phyloP scores from a whole-genome alignment of 352 stramenopile species.

The Phytophthora pistaciae region DNA sequence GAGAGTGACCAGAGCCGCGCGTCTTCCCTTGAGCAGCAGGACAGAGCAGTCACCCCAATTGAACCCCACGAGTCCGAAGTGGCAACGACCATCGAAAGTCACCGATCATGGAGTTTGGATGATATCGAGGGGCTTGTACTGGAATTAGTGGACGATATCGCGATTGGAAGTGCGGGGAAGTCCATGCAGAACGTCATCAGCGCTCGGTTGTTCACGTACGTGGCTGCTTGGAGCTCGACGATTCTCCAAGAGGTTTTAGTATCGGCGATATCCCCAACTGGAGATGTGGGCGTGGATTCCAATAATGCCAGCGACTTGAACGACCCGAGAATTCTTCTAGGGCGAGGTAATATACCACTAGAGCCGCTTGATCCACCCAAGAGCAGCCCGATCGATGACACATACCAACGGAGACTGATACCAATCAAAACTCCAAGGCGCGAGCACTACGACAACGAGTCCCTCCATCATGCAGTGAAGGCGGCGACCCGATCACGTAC shows the following conservation, averaged over 20 bases:
- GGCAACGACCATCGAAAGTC: background rate
- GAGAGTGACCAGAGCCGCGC: background rate
- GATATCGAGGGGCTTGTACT: conserved; percentile 41
- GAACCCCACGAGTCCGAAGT: background rate
- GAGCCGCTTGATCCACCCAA: conserved; percentile 22
- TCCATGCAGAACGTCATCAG: conserved; percentile 41
- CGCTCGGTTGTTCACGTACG: conserved; percentile 36
- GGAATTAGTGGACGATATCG: conserved; percentile 36
- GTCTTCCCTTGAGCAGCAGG: background rate
- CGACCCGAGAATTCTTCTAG: conserved; percentile 14
- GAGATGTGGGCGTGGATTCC: conserved; percentile 24
- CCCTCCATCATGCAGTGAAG: conserved; percentile 21
- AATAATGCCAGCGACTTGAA: conserved; percentile 5
- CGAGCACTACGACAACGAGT: conserved; percentile 25
- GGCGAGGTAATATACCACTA: conserved; percentile 7
- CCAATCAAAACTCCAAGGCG: conserved; percentile 20
- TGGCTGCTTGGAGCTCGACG: conserved; percentile 18
- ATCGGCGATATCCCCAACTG: conserved; percentile 33
- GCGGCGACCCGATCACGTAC: conserved; percentile 18
- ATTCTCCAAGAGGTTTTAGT: conserved; percentile 34
- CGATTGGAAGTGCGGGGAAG: conserved; percentile 15
- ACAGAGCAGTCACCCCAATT: background rate
- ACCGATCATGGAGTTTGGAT: conserved; percentile 18
- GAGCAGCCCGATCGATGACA: conserved; percentile 20
- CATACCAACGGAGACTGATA: conserved; percentile 34